Percentiles rank a stretch among this genome's conserved stretches.
Evolutionary conservation across 371 early-diverging fungal species (phyloP).

Genomic region (Mortierella sp.): DNA sequence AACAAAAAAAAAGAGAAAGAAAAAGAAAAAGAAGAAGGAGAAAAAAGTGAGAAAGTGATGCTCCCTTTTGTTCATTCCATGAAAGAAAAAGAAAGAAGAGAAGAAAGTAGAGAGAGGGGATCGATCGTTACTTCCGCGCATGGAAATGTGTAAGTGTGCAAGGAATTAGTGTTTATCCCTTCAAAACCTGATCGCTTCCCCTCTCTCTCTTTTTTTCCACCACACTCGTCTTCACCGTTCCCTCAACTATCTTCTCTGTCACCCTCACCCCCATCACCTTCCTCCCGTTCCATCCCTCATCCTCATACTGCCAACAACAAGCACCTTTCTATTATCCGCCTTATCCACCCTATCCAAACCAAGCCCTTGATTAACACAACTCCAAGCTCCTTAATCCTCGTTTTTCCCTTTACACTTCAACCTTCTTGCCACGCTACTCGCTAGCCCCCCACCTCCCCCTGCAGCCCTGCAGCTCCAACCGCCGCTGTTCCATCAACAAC

Average conservation of each 20-base stretch:
- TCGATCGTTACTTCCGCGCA: neutral
- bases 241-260: neutral
- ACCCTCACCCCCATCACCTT: neutral
- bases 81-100: neutral
- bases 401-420: neutral
- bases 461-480: neutral
- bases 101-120: neutral
- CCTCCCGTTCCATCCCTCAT: neutral
- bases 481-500: neutral
- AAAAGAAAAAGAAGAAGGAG: slow-evolving; percentile 7
- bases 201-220: neutral
- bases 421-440: neutral
- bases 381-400: neutral
- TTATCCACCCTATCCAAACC: neutral
- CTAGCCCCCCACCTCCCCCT: neutral
- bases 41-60: slow-evolving; percentile 1
- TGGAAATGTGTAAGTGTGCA: neutral
- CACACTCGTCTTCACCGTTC: neutral
- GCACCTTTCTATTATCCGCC: neutral
- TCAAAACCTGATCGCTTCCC: no score
- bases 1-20: neutral
- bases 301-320: neutral
- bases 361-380: neutral
- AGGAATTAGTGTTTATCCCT: neutral
- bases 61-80: neutral